Base-by-base conservation (phyloP, 1,284 basidiomycete species). In the Cystobasidium slooffiae region DNA sequence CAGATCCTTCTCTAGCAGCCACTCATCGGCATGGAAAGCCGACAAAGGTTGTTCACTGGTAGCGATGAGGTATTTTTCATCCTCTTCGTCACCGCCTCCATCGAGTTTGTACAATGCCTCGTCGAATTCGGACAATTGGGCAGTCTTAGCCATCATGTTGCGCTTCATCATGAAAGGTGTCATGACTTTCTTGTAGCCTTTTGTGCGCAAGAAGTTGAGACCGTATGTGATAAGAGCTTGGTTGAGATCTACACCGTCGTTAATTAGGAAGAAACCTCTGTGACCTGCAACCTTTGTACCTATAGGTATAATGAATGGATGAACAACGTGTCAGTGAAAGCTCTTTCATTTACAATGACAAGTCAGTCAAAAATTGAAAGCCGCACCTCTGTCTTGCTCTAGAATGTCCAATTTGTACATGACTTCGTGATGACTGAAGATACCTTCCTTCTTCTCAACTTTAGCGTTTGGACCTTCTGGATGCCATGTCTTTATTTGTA, bases 151-250 rank as follows among this genome's bases (percentile, higher is more conserved):
- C 97, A 99, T 99, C 80, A 92, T 87, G 59, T 96, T 92, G 84
- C 95, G 97, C 85, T 94, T 94, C 92, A 99, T 97, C 87, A 99
- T 91, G 85, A 98, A 99, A 0, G 96, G 96, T 0, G 95, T 93
- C 83, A 96, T 94, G 76, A 98, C 89, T 85, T 97, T 98, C 85
- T 91, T 96, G 88, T 91, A 98, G 1, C 87, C 87, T 66, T 87
- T 87, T 76, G 87, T 88, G 56, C 93, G 87, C 73, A 99, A 85
- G 83, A 97, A 99, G 82, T 98, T 92, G 76, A 99, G 89, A 1
- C 93, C 94, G 81, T 99, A 98, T 76, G 90, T 89, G 84, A 99
- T 93, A 73, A 99, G 86, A 0, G 97, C 96, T 84, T 96, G 95
- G 83, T 98, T 99, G 63, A 99, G 89, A 84, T 98, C 96, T 77